These are phyloP conservation scores for Coemansia sp. DNA, from an alignment of 192 early-diverging fungal genomes.

Conservation along the genomic window DNA sequence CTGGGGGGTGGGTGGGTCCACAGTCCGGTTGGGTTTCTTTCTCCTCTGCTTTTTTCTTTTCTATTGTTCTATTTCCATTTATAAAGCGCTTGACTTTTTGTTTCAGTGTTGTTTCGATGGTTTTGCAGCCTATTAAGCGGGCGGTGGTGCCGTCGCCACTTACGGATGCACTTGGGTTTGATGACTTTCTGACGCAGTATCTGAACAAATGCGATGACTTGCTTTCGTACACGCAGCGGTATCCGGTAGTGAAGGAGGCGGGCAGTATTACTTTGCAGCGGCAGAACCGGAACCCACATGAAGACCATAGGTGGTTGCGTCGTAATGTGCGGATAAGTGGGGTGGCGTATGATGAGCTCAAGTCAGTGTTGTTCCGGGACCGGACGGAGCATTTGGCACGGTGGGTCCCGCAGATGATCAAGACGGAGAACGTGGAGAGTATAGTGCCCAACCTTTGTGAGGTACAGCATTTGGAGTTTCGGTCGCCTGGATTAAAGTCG, in stretches of 20 bases:
- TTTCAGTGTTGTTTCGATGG: constrained; percentile 15
- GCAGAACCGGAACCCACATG: constrained; percentile 43
- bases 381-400: constrained; percentile 15
- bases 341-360: constrained; percentile 24
- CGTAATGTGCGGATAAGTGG: constrained; percentile 2
- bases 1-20: not conserved
- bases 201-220: constrained; percentile 48
- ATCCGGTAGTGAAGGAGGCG: constrained; percentile 18
- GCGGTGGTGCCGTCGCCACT: constrained; percentile 30
- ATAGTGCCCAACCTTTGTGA: constrained; percentile 33
- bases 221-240: constrained; percentile 34
- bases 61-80: not conserved
- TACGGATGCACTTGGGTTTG: constrained; percentile 11
- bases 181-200: constrained; percentile 38
- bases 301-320: constrained; percentile 41
- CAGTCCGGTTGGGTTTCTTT: not conserved
- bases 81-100: not conserved
- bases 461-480: constrained; percentile 10
- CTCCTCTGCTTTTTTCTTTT: not conserved
- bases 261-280: constrained; percentile 15
- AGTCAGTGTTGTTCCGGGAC: constrained; percentile 8
- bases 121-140: constrained; percentile 25
- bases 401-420: constrained; percentile 27
- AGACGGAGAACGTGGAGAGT: constrained; percentile 6
- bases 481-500: constrained; percentile 24